A percentile compares a stretch with the other conserved stretches of the same genome.
Conservation (phyloP, 2,329 filamentous ascomycete species). For the Dactylella cylindrospora region DNA sequence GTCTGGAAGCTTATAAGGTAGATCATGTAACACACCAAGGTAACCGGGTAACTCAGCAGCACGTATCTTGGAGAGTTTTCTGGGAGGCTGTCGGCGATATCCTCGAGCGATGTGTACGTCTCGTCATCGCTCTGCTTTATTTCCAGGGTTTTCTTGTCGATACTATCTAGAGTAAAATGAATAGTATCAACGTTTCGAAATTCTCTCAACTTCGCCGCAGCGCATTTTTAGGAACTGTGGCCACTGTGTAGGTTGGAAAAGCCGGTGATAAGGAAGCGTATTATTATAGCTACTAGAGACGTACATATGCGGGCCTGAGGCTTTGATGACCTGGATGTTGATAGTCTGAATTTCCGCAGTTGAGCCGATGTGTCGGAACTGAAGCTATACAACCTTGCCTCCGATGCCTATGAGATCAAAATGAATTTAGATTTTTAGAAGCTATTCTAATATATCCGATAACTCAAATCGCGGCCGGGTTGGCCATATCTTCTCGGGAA, state of each 20-base stretch:
- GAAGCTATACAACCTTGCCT: conserved; percentile 89
- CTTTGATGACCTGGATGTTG: conserved; percentile 80
- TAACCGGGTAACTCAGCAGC: conserved; percentile 86
- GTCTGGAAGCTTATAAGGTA: conserved; percentile 1
- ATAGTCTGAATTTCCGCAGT: conserved; percentile 89
- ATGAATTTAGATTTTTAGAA: too few relatives aligned
- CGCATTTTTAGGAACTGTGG: too few relatives aligned
- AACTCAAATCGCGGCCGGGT: too few relatives aligned
- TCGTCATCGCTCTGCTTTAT: conserved; percentile 80
- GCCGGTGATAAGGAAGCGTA: conserved; percentile 12
- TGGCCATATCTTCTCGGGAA: too few relatives aligned
- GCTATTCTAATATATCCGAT: too few relatives aligned
- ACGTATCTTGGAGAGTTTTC: conserved; percentile 89
- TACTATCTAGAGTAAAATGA: conserved; percentile 76
- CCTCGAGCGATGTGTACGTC: conserved; percentile 77
- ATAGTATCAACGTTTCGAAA: too few relatives aligned
- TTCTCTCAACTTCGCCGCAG: too few relatives aligned
- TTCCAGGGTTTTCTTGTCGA: conserved; percentile 86
- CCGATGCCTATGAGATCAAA: too few relatives aligned
- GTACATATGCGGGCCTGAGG: conserved; percentile 94
- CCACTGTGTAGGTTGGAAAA: too few relatives aligned
- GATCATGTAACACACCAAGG: conserved; percentile 64
- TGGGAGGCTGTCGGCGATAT: conserved; percentile 83
- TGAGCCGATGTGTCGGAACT: conserved; percentile 84
- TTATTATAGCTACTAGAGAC: conserved; percentile 51